Evolutionary conservation across 1,284 basidiomycete species (phyloP), one percentile per base, ranked within the genome.

Genomic region (Sporisorium exsertum): DNA sequence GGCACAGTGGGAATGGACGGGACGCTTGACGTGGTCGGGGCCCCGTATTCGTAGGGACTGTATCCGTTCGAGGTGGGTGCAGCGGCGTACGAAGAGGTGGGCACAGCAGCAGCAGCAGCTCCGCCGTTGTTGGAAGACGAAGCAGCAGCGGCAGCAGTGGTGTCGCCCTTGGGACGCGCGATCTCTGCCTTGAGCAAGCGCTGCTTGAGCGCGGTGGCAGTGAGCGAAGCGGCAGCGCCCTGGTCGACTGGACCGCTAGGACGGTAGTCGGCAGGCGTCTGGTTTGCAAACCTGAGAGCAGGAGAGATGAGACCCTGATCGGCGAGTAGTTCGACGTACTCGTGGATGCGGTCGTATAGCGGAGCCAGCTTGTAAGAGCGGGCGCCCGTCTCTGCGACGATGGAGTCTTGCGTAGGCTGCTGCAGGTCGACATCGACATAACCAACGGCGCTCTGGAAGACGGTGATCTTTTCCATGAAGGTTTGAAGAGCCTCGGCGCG

Each of bases 381-480:
- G 7, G 88, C 89, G 7, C 88, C 88, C 1, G 88, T 87, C 64
- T 89, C 88, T 40, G 87, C 87, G 24, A 87, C 85, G 22, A 81
- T 83, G 13, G 82, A 81, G n/a, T 87, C 86, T 49, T 85, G 80
- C 3, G 87, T 87, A 2, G 89, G 87, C 37, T 83, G 71, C 13
- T 86, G 80, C 24, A 98, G 88, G 77, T 97, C 95, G 35, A 88
- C 87, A 85, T 99, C 96, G 72, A 91, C 89, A 86, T 97, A 99
- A 42, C 90, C 90, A 58, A 94, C 93, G 0, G 96, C 96, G 61
- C 90, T 89, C 72, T 93, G 91, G 90, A 99, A 99, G 45, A 97
- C 91, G 1, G 94, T 92, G 46, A 98, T 94, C 87, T 99, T 99
- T 87, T 99, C 96, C 82, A 98, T 90, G 87, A 99, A 96, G 0